Evolutionary conservation across 2,329 filamentous ascomycete species (phyloP).

Genomic region (Diaporthe citri): DNA sequence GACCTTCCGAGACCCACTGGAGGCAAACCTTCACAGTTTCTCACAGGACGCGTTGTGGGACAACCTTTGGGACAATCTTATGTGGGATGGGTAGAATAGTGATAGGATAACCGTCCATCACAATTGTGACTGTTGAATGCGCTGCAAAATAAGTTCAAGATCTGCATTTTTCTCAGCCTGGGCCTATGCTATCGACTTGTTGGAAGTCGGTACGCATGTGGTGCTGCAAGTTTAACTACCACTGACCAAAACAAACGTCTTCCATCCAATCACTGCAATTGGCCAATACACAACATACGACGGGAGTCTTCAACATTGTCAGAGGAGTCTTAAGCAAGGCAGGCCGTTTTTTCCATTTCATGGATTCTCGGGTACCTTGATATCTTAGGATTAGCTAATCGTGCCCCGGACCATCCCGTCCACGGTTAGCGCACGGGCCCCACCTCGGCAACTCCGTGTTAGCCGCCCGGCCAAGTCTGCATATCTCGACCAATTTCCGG

Average conservation of each 20-base stretch:
- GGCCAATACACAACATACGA: background rate
- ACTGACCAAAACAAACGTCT: background rate
- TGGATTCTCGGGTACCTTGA: background rate
- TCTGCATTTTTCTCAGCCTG: background rate
- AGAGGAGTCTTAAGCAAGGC: background rate
- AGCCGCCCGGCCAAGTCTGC: background rate
- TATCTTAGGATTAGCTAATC: background rate
- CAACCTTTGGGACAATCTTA: background rate
- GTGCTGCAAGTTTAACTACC: background rate
- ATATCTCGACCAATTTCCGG: slow-evolving; percentile 1
- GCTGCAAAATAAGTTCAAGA: background rate
- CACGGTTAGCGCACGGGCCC: background rate
- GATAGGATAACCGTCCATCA: background rate
- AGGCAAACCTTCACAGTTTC: background rate
- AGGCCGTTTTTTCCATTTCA: background rate
- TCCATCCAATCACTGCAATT: background rate
- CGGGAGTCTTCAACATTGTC: background rate
- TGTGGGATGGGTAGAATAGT: background rate
- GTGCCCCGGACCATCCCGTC: background rate
- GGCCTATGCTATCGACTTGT: too few species aligned
- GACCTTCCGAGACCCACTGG: too few species aligned
- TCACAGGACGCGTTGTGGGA: background rate
- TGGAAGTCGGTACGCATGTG: background rate
- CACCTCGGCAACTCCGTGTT: background rate
- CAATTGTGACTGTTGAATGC: background rate